These are phyloP conservation scores for Lipomyces yamanashiensis DNA, from an alignment of 805 yeast species.

Conservation along the genomic window DNA sequence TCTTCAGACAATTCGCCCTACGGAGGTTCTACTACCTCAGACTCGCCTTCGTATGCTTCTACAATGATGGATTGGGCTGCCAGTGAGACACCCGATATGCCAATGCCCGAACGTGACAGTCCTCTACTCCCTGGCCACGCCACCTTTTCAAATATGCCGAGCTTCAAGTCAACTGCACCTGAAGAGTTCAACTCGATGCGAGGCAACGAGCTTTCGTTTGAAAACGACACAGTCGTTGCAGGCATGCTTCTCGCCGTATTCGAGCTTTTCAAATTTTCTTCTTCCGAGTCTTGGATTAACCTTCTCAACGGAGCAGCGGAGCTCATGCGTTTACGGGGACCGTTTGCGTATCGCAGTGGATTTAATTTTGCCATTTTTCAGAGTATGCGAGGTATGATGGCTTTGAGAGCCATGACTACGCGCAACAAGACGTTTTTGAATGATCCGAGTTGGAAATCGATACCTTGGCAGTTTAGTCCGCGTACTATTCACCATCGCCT, in stretches of 20 bases:
- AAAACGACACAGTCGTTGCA: slow-evolving; percentile 23
- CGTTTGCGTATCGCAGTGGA: slow-evolving; percentile 17
- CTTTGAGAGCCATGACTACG: slow-evolving; percentile 3
- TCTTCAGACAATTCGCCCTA: background rate
- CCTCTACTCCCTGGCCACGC: slow-evolving; percentile 2
- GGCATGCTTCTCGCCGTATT: slow-evolving; percentile 24
- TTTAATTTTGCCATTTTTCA: slow-evolving; percentile 16
- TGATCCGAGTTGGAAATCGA: slow-evolving; percentile 21
- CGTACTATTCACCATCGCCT: slow-evolving; percentile 6
- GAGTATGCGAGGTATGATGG: slow-evolving; percentile 17
- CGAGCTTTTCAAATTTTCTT: slow-evolving; percentile 15
- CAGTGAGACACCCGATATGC: background rate
- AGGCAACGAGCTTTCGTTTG: slow-evolving; percentile 23
- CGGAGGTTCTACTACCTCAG: background rate
- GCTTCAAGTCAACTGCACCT: background rate
- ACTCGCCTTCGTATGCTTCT: background rate
- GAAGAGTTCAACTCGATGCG: slow-evolving; percentile 7
- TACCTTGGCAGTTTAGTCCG: slow-evolving; percentile 14
- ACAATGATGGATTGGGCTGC: background rate
- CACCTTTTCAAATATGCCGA: background rate
- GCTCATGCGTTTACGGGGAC: slow-evolving; percentile 29
- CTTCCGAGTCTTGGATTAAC: slow-evolving; percentile 16
- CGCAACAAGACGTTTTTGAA: slow-evolving; percentile 21
- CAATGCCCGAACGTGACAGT: background rate
- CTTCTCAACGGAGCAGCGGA: slow-evolving; percentile 20